Base-by-base conservation (phyloP, 371 early-diverging fungal genomes). In the Apophysomyces sp. region DNA sequence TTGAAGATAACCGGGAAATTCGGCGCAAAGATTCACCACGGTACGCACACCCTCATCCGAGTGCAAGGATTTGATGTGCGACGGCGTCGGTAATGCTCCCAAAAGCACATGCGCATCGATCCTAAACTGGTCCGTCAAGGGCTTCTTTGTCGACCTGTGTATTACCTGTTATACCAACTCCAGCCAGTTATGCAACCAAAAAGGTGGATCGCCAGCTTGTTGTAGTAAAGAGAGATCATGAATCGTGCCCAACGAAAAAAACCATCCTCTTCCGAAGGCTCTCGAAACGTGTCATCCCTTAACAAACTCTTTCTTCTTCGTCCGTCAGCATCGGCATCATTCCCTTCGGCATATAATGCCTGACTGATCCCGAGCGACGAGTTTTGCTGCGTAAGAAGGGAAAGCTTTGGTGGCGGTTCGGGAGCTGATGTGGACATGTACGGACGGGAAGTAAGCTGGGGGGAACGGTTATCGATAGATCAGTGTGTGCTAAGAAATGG, bases 61-160 rank as follows among this genome's bases (percentile, higher is more conserved):
- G 36, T 71, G 67, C 30, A 80, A 29, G 2, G 37, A 44, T 51
- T 66, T 74, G 34, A 80, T 71, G 28, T 72, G 74, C 9, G 72
- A 54, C 3, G 77, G 74, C n/a, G 77, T 77, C 3, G 81, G 81
- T 29, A 80, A 57, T n/a, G 81, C 81, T 3, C 81, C 81, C 13
- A 80, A 37, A 6, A 77, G 65, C 5, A 80, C 52, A 29, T 27
- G 36, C 26, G 59, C 36, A 60, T 80, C 81, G 41, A 80, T 65
- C 56, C 76, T 73, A 49, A 34, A 24, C 52, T 6, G 55, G 34
- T 31, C 34, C 3, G 34, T 18, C 13, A 30, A 51, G 34, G 21
- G 27, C 18, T 60, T 34, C 37, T 16, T 28, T 61, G 36, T 30
- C 18, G 27, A 21, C 32, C 34, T 53, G 51, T 49, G 4, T 41